Conservation (phyloP, 768 basidiomycete genomes). For the Russula griseocarnosa region DNA sequence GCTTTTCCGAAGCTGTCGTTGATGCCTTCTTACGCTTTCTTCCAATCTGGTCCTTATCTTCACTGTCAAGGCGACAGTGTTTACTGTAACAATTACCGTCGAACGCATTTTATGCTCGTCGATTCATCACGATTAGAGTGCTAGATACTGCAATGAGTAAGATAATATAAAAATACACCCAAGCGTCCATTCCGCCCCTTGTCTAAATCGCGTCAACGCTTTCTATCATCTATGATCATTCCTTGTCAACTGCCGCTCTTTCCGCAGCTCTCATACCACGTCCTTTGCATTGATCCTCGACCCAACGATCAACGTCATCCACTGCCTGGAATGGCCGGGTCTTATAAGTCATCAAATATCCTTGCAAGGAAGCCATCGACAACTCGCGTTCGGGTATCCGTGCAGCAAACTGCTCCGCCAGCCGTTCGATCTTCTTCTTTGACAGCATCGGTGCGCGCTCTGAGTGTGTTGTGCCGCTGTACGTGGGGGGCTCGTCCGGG, state of each 20-base stretch:
- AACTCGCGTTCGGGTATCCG: slow-evolving; percentile 47
- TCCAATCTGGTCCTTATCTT: too few relatives aligned
- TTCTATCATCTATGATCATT: slow-evolving; percentile 3
- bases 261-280: slow-evolving; percentile 29
- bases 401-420: slow-evolving; percentile 55
- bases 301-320: slow-evolving; percentile 44
- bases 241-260: not conserved
- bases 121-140: too few relatives aligned
- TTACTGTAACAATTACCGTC: too few relatives aligned
- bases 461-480: slow-evolving; percentile 18
- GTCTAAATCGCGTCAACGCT: not conserved
- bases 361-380: slow-evolving; percentile 46
- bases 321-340: slow-evolving; percentile 54
- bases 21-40: too few relatives aligned
- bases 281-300: slow-evolving; percentile 41
- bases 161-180: slow-evolving; percentile 4
- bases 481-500: not conserved
- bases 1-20: too few relatives aligned
- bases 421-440: slow-evolving; percentile 37
- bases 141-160: not conserved
- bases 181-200: not conserved
- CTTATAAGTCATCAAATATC: slow-evolving; percentile 70
- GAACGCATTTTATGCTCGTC: too few relatives aligned
- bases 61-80: too few relatives aligned
- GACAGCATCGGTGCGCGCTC: slow-evolving; percentile 40